phyloP scores from a whole-genome alignment of 148 eudicot species.

The Rhododendron molle region DNA sequence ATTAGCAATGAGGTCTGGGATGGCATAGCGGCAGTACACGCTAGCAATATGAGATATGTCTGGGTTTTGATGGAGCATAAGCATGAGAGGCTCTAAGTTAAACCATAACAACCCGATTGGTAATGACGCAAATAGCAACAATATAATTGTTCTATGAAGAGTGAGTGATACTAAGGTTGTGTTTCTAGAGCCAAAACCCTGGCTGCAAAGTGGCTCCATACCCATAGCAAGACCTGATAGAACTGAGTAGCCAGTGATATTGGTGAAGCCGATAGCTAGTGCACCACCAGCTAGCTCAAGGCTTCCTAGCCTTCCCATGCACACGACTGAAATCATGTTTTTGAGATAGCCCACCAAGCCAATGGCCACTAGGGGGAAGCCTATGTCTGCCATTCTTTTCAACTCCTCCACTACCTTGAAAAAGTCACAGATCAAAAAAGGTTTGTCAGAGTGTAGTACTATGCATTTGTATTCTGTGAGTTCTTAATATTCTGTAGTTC shows the following conservation, averaged over 20 bases:
- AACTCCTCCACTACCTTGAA: constrained; percentile 63
- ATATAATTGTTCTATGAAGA: constrained; percentile 49
- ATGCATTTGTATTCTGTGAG: background rate
- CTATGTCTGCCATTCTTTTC: constrained; percentile 57
- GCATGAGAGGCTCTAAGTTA: constrained; percentile 66
- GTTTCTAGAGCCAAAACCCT: constrained; percentile 73
- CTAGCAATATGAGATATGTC: constrained; percentile 59
- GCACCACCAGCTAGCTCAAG: constrained; percentile 87
- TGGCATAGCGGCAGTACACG: constrained; percentile 59
- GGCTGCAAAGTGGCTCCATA: constrained; percentile 92
- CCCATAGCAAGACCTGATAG: constrained; percentile 83
- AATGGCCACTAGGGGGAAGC: constrained; percentile 66
- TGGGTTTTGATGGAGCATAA: constrained; percentile 57
- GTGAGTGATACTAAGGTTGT: constrained; percentile 38
- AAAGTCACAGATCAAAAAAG: constrained; percentile 12
- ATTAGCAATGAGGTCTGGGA: constrained; percentile 77
- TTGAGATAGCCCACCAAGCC: constrained; percentile 60
- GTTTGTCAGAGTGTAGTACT: constrained; percentile 7
- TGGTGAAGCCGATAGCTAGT: constrained; percentile 85
- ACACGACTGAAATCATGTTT: constrained; percentile 67
- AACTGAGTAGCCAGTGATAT: constrained; percentile 82
- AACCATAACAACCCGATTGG: constrained; percentile 72
- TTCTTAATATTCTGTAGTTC: constrained; percentile 17
- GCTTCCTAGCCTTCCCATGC: constrained; percentile 80
- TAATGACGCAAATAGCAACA: constrained; percentile 49